A percentile compares a stretch with the other conserved stretches of the same genome.
phyloP scores from a whole-genome alignment of 306 rosid genomes.

The Prunus armeniaca region DNA sequence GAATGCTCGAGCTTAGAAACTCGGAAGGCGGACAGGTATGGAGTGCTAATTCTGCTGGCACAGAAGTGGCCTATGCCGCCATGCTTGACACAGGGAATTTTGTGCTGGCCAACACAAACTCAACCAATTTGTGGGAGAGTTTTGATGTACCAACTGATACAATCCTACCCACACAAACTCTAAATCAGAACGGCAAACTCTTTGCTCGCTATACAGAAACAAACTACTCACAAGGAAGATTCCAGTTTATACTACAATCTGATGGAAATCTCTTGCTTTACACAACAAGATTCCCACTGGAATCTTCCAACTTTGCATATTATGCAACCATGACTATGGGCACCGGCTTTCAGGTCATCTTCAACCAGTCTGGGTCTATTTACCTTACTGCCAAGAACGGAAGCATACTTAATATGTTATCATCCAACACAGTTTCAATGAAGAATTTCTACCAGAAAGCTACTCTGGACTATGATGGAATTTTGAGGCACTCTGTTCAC shows the following conservation, averaged over 20 bases:
- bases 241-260: slow-evolving; percentile 22
- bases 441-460: slow-evolving; percentile 46
- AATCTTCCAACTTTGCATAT: slow-evolving; percentile 1
- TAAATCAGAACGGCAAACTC: not conserved
- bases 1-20: slow-evolving; percentile 26
- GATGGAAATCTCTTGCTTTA: slow-evolving; percentile 26
- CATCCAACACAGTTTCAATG: not conserved
- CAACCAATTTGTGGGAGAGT: slow-evolving; percentile 45
- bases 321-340: not conserved
- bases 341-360: slow-evolving; percentile 8
- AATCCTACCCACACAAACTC: slow-evolving; percentile 45
- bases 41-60: not conserved
- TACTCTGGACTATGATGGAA: slow-evolving; percentile 53
- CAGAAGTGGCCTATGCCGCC: slow-evolving; percentile 24
- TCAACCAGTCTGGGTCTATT: slow-evolving; percentile 34
- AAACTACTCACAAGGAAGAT: slow-evolving; percentile 51
- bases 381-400: slow-evolving; percentile 14
- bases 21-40: slow-evolving; percentile 18
- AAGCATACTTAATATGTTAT: not conserved
- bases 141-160: slow-evolving; percentile 57
- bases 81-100: slow-evolving; percentile 26
- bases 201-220: slow-evolving; percentile 12
- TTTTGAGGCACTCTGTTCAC: slow-evolving; percentile 46
- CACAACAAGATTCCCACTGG: slow-evolving; percentile 36
- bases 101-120: slow-evolving; percentile 4